Base-by-base conservation (phyloP, 768 basidiomycete genomes). In the Rhodosporidiobolus sp. region DNA sequence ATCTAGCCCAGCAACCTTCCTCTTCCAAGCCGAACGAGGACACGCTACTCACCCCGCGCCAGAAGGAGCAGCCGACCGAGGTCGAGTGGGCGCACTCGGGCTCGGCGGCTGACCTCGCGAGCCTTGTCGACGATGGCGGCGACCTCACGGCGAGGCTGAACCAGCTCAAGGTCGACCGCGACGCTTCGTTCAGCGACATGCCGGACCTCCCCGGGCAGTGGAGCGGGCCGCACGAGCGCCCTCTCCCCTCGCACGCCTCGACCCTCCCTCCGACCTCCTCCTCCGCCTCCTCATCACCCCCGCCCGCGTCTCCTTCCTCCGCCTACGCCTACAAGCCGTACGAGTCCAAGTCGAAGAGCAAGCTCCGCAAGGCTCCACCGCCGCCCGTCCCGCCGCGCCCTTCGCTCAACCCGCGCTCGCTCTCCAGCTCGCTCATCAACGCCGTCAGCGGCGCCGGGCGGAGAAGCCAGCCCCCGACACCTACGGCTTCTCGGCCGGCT, bases 171-270 rank as follows among this genome's bases (percentile, higher is more conserved):
- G 7, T 14, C 11, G 58, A 38, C 32, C 17, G 48, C 10, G 20
- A 11, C 5, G n/a, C 6, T 32, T 14, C 60, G 1, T 58, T 50
- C 49, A 58, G 46, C 52, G 69, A 70, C 16, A 35, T 62, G 55
- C 64, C 70, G 22, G 70, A 71, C 54, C 65, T 71, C 2, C 70
- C 70, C 0, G 60, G 65, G 19, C 52, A 60, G 46, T 65, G 32
- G 34, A 58, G 65, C 43, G 63, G 58, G 2, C 28, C 58, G 26
- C 69, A 70, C 63, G 63, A 65, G 32, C 35, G 38, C 4, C 50
- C 50, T 1, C 11, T 20, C 11, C 34, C 59, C 20, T 7, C 43
- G 19, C 34, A 22, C 32, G 59, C 52, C 4, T 19, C 48, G 28
- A 35, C 53, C 17, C 32, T 45, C 48, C 4, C 19, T 1, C 11